Conservation (phyloP, 495 filamentous ascomycete genomes). For the Pseudomonodictys pantanalensis region DNA sequence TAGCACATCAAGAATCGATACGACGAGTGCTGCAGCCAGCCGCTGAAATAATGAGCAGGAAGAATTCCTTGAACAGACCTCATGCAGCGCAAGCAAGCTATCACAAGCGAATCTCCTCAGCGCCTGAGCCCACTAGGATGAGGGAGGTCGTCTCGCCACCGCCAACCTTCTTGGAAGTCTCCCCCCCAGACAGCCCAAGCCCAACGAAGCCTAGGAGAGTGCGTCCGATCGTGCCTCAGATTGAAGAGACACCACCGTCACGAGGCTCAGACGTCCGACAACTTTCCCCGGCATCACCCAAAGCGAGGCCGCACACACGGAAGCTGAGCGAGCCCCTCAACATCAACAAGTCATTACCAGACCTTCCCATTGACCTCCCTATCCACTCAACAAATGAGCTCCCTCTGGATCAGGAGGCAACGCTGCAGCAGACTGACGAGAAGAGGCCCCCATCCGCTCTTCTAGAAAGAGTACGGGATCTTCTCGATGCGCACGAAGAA, state of each 20-base stretch:
- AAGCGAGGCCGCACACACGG: not conserved
- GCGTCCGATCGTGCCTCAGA: not conserved
- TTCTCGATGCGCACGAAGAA: not conserved
- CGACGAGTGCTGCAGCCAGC: slow-evolving; percentile 20
- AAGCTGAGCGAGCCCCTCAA: not conserved
- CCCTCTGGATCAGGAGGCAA: not conserved
- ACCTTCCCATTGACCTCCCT: slow-evolving; percentile 15
- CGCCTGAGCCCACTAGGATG: slow-evolving; percentile 17
- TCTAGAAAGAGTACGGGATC: not conserved
- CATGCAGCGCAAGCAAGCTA: slow-evolving; percentile 1
- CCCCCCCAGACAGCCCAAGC: not conserved
- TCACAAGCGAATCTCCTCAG: slow-evolving; percentile 31
- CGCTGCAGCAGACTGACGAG: not conserved
- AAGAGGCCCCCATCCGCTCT: not conserved
- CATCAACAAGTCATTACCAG: slow-evolving; percentile 20
- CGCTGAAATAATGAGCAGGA: slow-evolving; percentile 21
- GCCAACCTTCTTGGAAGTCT: slow-evolving; percentile 1
- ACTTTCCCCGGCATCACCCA: not conserved
- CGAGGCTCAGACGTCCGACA: not conserved
- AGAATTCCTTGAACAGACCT: slow-evolving; percentile 11
- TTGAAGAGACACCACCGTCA: not conserved
- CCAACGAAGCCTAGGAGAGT: not conserved
- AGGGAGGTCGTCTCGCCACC: not conserved
- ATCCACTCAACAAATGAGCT: not conserved
- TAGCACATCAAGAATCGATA: slow-evolving; percentile 19